A percentile compares a stretch with the other conserved stretches of the same genome.
phyloP scores from a whole-genome alignment of 2,329 filamentous ascomycete genomes.

The Fusarium falciforme region DNA sequence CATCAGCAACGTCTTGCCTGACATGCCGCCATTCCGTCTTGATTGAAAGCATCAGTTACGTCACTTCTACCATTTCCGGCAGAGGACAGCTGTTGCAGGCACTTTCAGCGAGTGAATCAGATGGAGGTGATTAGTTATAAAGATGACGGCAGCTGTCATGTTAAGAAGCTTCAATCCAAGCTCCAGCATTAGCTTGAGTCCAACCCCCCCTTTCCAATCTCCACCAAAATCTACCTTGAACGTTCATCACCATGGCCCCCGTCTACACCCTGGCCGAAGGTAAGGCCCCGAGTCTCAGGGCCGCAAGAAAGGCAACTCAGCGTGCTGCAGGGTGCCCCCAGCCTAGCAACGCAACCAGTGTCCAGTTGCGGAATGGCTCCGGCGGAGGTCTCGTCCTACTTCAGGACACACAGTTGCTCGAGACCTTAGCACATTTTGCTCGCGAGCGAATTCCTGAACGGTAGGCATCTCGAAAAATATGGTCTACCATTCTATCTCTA shows the following conservation, averaged over 20 bases:
- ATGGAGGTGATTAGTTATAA: not conserved
- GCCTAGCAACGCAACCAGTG: not conserved
- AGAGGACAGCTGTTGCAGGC: not conserved
- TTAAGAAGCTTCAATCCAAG: not conserved
- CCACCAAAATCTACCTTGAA: not conserved
- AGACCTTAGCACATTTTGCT: slow-evolving; percentile 67
- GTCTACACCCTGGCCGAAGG: slow-evolving; percentile 2
- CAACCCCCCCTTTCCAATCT: not conserved
- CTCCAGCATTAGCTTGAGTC: not conserved
- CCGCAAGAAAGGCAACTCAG: not conserved
- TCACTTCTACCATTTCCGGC: not conserved
- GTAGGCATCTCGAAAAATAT: slow-evolving; percentile 19
- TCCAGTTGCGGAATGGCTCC: slow-evolving; percentile 1
- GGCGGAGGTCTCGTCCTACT: slow-evolving; percentile 54
- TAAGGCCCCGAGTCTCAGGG: not conserved
- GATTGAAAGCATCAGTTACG: not conserved
- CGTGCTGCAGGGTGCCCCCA: not conserved
- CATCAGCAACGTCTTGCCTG: not conserved
- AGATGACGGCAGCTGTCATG: not conserved
- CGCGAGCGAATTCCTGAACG: slow-evolving; percentile 63
- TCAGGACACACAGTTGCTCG: slow-evolving; percentile 75
- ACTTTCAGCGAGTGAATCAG: not conserved
- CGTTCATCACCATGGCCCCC: not conserved
- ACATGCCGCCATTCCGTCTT: not conserved
- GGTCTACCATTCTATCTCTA: not conserved